Base-by-base conservation (phyloP, 148 eudicot species). In the Gaultheria prostrata region DNA sequence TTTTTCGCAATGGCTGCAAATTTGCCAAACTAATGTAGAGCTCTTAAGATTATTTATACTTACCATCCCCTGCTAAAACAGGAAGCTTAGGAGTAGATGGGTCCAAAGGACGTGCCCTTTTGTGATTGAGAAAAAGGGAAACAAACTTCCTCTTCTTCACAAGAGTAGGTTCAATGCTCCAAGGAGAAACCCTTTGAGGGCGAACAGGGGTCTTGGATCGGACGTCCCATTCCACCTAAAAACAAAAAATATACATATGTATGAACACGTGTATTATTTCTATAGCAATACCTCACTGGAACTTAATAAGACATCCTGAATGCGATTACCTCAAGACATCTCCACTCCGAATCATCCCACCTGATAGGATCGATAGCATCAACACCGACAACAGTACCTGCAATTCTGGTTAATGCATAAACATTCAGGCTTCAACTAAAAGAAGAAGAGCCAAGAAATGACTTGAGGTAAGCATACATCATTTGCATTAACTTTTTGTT, bases 291-390 rank as follows among this genome's bases (percentile, higher is more conserved):
- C 18, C 18, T 43, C 21, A 21, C 78, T 76, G 32, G 56, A 45
- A 74, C 51, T 0, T 39, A 43, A 43, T 26, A 28, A 48, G 51
- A 32, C 53, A 81, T 59, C 39, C 3, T 65, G 28, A 67, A 81
- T 67, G 46, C 63, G 51, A 50, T 28, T 57, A 85, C 86, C 86
- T 74, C 76, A 28, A 85, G 80, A 76, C 83, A 74, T 80, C 75
- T 81, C 83, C 86, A 85, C 17, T 85, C 86, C 1, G 86, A 85
- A 75, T 43, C 35, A 4, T 48, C 76, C 86, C 86, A 85, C 80
- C 80, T 85, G 10, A 63, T 35, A 21, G 63, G 28, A 76, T 85
- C 83, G 24, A 80, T 49, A 81, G 39, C 69, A 26, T 85, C 83
- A 32, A 56, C 20, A n/a, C 63, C 80, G 48, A 76, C 50, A 21